Conservation (phyloP, 371 early-diverging fungal species). For the Thermomucor indicae-seudaticae region DNA sequence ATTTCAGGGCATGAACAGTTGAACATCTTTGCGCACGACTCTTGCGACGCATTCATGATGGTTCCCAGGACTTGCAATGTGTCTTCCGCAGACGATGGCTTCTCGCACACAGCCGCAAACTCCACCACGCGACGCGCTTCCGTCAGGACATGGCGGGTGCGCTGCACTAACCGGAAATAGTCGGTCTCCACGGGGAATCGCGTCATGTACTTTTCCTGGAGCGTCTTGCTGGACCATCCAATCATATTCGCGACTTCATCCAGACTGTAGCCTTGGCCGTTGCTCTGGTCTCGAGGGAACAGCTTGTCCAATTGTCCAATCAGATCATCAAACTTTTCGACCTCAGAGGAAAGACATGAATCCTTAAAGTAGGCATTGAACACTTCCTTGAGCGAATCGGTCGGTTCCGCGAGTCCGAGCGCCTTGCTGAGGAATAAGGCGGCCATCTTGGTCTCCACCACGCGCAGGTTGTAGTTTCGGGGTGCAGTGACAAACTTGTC, state of each 20-base stretch:
- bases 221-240: constrained; percentile 46
- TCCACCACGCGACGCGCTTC: constrained; percentile 83
- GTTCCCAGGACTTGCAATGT: constrained; percentile 57
- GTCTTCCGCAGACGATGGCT: constrained; percentile 28
- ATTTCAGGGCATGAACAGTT: constrained; percentile 90
- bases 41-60: constrained; percentile 90
- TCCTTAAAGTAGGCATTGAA: constrained; percentile 37
- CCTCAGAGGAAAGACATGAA: not conserved
- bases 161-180: constrained; percentile 70
- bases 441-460: constrained; percentile 88
- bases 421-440: constrained; percentile 64
- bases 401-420: constrained; percentile 34
- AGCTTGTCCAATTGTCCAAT: constrained; percentile 11
- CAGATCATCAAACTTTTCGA: constrained; percentile 9
- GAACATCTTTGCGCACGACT: constrained; percentile 74
- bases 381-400: constrained; percentile 61
- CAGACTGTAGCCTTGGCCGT: constrained; percentile 52
- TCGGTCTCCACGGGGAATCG: constrained; percentile 67
- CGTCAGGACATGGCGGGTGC: constrained; percentile 80
- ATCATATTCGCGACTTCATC: constrained; percentile 62
- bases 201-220: constrained; percentile 60
- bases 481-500: constrained; percentile 91
- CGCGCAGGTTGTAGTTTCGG: constrained; percentile 88
- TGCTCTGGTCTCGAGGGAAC: constrained; percentile 23
- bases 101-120: constrained; percentile 69